Percentiles rank a stretch among this genome's conserved stretches.
These are phyloP conservation scores for Solanum chacoense DNA, from an alignment of 305 asterid species.

Conservation along the genomic window DNA sequence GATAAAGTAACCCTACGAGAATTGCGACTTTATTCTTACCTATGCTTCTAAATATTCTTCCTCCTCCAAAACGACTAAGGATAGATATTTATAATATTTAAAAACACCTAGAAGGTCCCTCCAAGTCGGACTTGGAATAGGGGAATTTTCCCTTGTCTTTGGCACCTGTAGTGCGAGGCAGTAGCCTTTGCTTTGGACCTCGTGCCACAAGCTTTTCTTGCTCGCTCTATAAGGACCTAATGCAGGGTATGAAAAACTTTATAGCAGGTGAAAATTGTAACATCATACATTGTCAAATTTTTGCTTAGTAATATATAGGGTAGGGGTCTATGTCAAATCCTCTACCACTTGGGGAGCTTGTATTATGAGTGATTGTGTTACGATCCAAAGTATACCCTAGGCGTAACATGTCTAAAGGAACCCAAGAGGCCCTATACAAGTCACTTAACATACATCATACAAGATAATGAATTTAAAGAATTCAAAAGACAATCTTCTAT, in stretches of 20 bases:
- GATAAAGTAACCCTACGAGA: background rate
- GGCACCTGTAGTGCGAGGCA: background rate
- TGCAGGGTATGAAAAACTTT: background rate
- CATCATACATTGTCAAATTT: too few relatives aligned
- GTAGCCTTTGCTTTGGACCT: background rate
- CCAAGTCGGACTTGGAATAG: background rate
- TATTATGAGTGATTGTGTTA: too few relatives aligned
- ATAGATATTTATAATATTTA: background rate
- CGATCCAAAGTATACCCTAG: too few relatives aligned
- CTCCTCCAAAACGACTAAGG: background rate
- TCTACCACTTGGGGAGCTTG: too few relatives aligned
- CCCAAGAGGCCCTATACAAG: too few relatives aligned
- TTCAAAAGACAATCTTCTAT: too few relatives aligned
- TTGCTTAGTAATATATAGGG: too few relatives aligned
- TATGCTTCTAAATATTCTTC: background rate
- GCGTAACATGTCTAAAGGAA: too few relatives aligned
- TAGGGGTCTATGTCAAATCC: too few relatives aligned
- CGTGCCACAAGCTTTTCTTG: background rate
- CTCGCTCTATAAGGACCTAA: background rate
- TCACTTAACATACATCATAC: too few relatives aligned
- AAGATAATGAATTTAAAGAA: too few relatives aligned
- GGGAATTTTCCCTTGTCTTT: background rate
- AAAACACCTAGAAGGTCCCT: background rate
- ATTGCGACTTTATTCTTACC: background rate
- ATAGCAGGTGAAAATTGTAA: background rate